Percentiles rank a stretch among this genome's conserved stretches.
Conservation (phyloP, 2,329 filamentous ascomycete species). For the Colletotrichum somersetense region DNA sequence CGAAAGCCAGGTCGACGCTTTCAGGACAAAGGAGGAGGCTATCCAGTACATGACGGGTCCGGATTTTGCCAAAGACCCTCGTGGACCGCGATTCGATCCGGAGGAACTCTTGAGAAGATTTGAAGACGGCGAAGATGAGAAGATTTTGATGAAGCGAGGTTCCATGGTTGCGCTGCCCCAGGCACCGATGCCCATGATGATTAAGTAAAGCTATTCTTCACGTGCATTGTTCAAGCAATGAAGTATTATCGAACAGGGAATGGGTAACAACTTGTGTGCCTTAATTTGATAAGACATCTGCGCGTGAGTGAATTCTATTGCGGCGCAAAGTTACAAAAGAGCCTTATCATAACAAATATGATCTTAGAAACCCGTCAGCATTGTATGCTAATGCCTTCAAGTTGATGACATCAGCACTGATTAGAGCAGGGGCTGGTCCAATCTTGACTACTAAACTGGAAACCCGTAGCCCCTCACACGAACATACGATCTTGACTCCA, state of each 20-base stretch:
- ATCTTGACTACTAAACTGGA: not conserved
- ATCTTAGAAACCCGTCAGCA: not conserved
- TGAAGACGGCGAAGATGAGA: slow-evolving; percentile 22
- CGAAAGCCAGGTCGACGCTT: slow-evolving; percentile 62
- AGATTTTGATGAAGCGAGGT: slow-evolving; percentile 12
- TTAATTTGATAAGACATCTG: not conserved
- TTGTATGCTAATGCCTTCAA: not conserved
- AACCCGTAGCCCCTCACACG: not conserved
- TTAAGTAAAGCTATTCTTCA: not conserved
- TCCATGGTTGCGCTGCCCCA: too few relatives aligned
- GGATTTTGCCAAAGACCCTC: slow-evolving; percentile 56
- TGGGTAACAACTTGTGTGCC: too few relatives aligned
- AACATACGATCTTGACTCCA: not conserved
- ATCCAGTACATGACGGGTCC: slow-evolving; percentile 54
- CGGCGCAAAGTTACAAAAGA: not conserved
- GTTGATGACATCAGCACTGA: not conserved
- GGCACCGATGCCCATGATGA: fast-evolving
- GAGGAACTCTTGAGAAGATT: slow-evolving; percentile 31
- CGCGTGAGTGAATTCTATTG: not conserved
- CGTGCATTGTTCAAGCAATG: too few relatives aligned
- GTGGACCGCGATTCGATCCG: slow-evolving; percentile 20
- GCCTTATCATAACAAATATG: too few relatives aligned
- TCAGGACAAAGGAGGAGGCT: slow-evolving; percentile 53
- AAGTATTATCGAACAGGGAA: not conserved
- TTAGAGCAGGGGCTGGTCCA: not conserved